Percentiles rank a stretch among this genome's conserved stretches.
phyloP scores from a whole-genome alignment of 257 asterid species.

The Scutellaria galericulata region DNA sequence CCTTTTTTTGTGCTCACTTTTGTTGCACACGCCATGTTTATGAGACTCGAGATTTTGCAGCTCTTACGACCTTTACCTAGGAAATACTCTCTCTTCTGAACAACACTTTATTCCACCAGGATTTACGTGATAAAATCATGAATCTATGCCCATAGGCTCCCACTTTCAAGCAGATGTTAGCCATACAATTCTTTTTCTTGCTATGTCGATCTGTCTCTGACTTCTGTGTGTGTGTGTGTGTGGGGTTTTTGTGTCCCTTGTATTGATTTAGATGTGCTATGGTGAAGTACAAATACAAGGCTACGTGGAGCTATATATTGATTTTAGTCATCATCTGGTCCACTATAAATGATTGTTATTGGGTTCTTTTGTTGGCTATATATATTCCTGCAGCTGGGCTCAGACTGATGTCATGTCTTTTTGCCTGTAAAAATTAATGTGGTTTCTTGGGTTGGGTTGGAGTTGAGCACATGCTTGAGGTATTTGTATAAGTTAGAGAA shows the following conservation, averaged over 20 bases:
- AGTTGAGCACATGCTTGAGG: no score
- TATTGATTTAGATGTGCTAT: not conserved
- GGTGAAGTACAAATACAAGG: not conserved
- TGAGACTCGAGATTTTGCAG: not conserved
- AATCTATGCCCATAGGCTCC: not conserved
- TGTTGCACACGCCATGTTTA: not conserved
- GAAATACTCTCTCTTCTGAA: slow-evolving; percentile 1
- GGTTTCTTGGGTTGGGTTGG: not conserved
- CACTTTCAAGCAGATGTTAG: not conserved
- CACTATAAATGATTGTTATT: no score
- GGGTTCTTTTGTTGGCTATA: no score
- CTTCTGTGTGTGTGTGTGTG: not conserved
- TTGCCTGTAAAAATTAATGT: no score
- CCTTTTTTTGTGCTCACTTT: not conserved
- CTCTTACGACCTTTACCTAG: not conserved
- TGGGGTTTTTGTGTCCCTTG: not conserved
- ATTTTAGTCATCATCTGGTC: no score
- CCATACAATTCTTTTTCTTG: not conserved
- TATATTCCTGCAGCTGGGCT: no score
- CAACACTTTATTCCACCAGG: not conserved
- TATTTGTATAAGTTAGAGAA: not conserved
- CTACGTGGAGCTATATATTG: no score
- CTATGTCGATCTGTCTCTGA: not conserved
- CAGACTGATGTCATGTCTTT: no score
- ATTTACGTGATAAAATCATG: slow-evolving; percentile 2